Percentiles rank a stretch among this genome's conserved stretches.
phyloP scores from a whole-genome alignment of 257 asterid genomes.

The Marsdenia floribunda region DNA sequence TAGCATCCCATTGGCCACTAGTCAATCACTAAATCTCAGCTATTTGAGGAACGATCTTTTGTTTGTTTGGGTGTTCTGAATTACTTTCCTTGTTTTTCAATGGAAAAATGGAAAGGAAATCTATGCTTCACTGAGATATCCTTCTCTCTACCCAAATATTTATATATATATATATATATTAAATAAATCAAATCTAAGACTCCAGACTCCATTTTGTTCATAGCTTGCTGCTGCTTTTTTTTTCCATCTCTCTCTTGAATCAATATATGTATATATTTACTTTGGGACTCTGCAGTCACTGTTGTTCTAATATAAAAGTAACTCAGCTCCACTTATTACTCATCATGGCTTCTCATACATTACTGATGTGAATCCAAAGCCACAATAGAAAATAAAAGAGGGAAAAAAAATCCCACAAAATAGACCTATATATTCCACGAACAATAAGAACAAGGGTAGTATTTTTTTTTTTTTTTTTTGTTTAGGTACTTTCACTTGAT shows the following conservation, averaged over 20 bases:
- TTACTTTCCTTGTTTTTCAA: constrained; percentile 8
- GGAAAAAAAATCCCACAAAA: too few relatives aligned
- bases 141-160: neutral
- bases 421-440: too few relatives aligned
- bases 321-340: constrained; percentile 7
- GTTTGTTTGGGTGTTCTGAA: constrained; percentile 16
- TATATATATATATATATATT: too few relatives aligned
- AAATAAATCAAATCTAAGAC: neutral
- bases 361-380: neutral
- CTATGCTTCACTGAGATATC: constrained; percentile 15
- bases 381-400: neutral
- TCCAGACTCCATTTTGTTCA: neutral
- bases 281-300: constrained; percentile 12
- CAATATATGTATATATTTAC: neutral
- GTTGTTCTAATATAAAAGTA: constrained; percentile 10
- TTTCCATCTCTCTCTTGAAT: neutral
- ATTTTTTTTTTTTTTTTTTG: too few relatives aligned
- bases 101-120: constrained; percentile 13
- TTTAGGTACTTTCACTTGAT: too few relatives aligned
- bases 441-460: too few relatives aligned
- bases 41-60: constrained; percentile 23
- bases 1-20: constrained; percentile 16
- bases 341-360: constrained; percentile 9
- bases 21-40: constrained; percentile 21
- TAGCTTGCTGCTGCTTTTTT: neutral